A percentile compares a stretch with the other conserved stretches of the same genome.
phyloP scores from a whole-genome alignment of 352 stramenopile species.

The Globisporangium splendens region DNA sequence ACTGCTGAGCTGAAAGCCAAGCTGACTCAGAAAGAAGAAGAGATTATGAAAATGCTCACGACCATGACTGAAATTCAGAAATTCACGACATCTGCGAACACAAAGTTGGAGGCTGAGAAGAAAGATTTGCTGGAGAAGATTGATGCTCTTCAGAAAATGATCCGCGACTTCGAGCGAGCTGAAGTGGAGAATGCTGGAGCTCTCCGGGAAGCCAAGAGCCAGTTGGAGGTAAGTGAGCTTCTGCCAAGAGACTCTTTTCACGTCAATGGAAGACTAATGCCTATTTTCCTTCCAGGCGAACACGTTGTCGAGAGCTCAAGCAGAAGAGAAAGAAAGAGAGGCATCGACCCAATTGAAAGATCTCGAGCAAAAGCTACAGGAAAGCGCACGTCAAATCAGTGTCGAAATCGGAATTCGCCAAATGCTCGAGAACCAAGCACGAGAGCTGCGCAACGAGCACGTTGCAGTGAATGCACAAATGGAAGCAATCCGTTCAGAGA shows the following conservation, averaged over 20 bases:
- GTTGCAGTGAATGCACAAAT: slow-evolving; percentile 79
- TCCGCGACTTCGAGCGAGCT: slow-evolving; percentile 47
- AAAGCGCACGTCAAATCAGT: slow-evolving; percentile 46
- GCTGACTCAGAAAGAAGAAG: slow-evolving; percentile 63
- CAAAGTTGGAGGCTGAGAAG: slow-evolving; percentile 67
- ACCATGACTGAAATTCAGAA: slow-evolving; percentile 79
- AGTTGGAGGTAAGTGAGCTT: slow-evolving; percentile 35
- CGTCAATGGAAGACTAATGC: slow-evolving; percentile 2
- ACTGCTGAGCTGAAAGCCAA: slow-evolving; percentile 51
- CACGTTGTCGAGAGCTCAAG: slow-evolving; percentile 22
- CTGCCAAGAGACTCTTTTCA: not conserved
- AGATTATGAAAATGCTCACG: slow-evolving; percentile 59
- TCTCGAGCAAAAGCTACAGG: slow-evolving; percentile 48
- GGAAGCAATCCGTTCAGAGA: slow-evolving; percentile 70
- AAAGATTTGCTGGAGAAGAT: slow-evolving; percentile 63
- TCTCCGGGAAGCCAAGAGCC: slow-evolving; percentile 46
- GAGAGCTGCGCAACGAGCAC: slow-evolving; percentile 69
- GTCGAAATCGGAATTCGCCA: slow-evolving; percentile 62
- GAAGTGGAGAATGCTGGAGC: slow-evolving; percentile 39
- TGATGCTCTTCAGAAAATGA: slow-evolving; percentile 40
- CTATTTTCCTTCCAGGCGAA: slow-evolving; percentile 17
- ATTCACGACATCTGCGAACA: slow-evolving; percentile 56
- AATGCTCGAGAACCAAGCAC: slow-evolving; percentile 68
- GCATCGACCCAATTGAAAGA: slow-evolving; percentile 37
- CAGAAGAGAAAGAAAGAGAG: slow-evolving; percentile 31